Conservation (phyloP, 192 early-diverging fungal species). For the Polychytrium aggregatum region DNA sequence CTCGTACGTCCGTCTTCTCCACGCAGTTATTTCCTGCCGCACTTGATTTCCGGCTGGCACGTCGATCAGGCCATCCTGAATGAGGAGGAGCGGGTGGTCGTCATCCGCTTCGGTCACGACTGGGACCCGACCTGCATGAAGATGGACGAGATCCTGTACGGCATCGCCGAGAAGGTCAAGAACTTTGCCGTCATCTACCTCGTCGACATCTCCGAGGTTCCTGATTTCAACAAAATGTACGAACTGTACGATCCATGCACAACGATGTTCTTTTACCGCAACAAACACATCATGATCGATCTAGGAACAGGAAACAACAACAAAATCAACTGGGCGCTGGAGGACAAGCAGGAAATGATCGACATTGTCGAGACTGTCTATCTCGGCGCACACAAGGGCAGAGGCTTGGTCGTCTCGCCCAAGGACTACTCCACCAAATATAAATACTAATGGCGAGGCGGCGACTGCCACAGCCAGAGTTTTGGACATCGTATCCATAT, state of each 20-base stretch:
- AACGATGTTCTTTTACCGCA: constrained; percentile 77
- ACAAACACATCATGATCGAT: constrained; percentile 92
- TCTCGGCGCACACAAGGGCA: constrained; percentile 88
- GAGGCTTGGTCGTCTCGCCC: constrained; percentile 92
- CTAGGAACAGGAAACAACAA: constrained; percentile 99
- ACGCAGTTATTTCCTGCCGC: constrained; percentile 42
- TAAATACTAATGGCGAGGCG: constrained; percentile 85
- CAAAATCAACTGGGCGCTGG: constrained; percentile 95
- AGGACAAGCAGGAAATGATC: constrained; percentile 87
- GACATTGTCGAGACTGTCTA: constrained; percentile 55
- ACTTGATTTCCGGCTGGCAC: constrained; percentile 69
- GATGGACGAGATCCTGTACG: constrained; percentile 94
- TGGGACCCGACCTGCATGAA: constrained; percentile 94
- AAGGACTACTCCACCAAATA: constrained; percentile 97
- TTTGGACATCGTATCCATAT: too few species aligned
- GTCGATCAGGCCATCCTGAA: constrained; percentile 97
- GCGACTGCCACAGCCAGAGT: too few species aligned
- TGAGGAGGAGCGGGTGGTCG: constrained; percentile 94
- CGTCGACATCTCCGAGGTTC: constrained; percentile 91
- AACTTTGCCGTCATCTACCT: constrained; percentile 98
- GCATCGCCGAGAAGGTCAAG: constrained; percentile 88
- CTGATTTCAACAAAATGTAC: constrained; percentile 83
- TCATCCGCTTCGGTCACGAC: constrained; percentile 96
- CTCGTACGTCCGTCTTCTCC: too few species aligned
- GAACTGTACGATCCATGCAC: constrained; percentile 98